phyloP scores from a whole-genome alignment of 169 alveolate species.

The Cryptosporidium viatorum region DNA sequence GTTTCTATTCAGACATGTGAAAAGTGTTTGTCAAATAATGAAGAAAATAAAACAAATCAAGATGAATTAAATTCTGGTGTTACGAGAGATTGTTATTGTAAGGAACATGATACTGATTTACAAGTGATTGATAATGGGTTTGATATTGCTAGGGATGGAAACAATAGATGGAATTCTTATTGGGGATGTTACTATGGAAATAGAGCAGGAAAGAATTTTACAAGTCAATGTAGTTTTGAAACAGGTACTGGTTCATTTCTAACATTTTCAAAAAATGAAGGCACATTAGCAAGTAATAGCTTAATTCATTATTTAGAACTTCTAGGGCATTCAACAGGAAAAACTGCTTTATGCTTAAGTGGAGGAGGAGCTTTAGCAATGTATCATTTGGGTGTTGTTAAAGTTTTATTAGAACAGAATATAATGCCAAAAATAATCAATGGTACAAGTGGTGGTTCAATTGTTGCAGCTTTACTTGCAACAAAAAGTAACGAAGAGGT shows the following conservation, averaged over 20 bases:
- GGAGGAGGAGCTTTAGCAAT: conserved; percentile 82
- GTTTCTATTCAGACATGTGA: conserved; percentile 36
- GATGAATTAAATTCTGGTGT: background rate
- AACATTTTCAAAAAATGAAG: conserved; percentile 53
- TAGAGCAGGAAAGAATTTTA: background rate
- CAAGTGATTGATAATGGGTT: background rate
- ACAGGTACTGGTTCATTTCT: conserved; percentile 48
- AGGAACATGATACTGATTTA: background rate
- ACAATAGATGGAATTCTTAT: background rate
- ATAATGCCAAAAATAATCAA: conserved; percentile 82
- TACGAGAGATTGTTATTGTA: background rate
- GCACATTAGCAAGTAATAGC: conserved; percentile 64
- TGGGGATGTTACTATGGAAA: background rate
- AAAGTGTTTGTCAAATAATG: background rate
- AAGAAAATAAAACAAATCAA: background rate
- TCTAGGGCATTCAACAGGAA: conserved; percentile 77
- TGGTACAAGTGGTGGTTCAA: conserved; percentile 86
- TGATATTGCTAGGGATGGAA: background rate
- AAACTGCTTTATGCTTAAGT: conserved; percentile 81
- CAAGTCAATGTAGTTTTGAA: conserved; percentile 5
- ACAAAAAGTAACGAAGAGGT: conserved; percentile 81
- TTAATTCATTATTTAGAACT: conserved; percentile 61
- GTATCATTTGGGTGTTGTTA: conserved; percentile 81
- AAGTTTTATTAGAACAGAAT: conserved; percentile 78
- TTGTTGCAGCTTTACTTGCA: conserved; percentile 85